Conservation (phyloP, 495 filamentous ascomycete genomes). For the Aspergillus campestris region DNA sequence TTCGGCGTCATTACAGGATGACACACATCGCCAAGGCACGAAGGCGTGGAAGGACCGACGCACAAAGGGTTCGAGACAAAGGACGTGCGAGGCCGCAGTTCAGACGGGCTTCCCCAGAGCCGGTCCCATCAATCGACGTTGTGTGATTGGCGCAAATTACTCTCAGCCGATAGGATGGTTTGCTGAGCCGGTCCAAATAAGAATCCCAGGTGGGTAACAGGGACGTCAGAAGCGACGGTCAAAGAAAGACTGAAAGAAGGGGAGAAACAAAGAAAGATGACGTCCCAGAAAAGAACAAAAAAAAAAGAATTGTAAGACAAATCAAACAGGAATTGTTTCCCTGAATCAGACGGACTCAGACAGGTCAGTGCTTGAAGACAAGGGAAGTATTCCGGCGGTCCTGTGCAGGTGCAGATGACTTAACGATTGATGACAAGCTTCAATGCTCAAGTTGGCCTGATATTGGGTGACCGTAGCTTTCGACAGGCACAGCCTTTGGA, state of each 20-base stretch:
- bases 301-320: not conserved
- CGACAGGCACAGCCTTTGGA: too few relatives aligned
- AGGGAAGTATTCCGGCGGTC: not conserved
- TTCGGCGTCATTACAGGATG: slow-evolving; percentile 11
- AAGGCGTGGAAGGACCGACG: slow-evolving; percentile 26
- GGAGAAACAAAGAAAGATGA: not conserved
- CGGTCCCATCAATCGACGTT: not conserved
- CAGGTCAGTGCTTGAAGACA: not conserved
- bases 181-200: too few relatives aligned
- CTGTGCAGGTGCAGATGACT: not conserved
- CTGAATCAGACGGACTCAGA: not conserved
- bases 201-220: too few relatives aligned
- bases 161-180: too few relatives aligned
- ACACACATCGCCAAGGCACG: slow-evolving; percentile 25
- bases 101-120: too few relatives aligned
- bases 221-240: not conserved
- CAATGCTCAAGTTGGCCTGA: too few relatives aligned
- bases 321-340: slow-evolving; percentile 3
- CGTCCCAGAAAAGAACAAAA: not conserved
- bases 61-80: slow-evolving; percentile 11
- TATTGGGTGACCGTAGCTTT: too few relatives aligned
- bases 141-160: slow-evolving; percentile 3
- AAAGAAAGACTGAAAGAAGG: not conserved
- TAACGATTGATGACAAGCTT: too few relatives aligned
- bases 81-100: not conserved